Base-by-base conservation (phyloP, 2,329 filamentous ascomycete genomes). In the Rhexocercosporidium sp. region DNA sequence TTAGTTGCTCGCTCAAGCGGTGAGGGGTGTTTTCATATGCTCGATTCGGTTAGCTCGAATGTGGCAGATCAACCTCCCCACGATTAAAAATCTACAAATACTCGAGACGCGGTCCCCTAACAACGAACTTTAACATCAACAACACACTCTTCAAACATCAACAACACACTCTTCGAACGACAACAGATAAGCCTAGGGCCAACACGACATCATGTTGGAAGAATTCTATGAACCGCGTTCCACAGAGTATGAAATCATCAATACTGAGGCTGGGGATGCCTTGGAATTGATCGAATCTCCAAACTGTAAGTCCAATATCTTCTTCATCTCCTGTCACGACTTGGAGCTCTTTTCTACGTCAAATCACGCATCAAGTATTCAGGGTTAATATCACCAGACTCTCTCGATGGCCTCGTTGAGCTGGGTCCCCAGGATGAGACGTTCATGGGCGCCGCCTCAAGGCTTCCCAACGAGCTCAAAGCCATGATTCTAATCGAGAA, bases 41-140 rank as follows among this genome's bases (percentile, higher is more conserved):
- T n/a, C n/a, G n/a, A n/a, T n/a, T n/a, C n/a, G n/a, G n/a, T n/a
- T n/a, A n/a, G n/a, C 54, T 57, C 54, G 54, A 57, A n/a, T 20
- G 11, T n/a, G 54, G 54, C 54, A 57, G 54, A 57, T 57, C 54
- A 57, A 57, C 54, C 54, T 8, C 3, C 18, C 39, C 20, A 3
- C 27, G 22, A 9, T 3, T 46, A 29, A 29, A 60, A 59, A 22
- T 44, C n/a, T n/a, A n/a, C n/a, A n/a, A n/a, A n/a, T 16, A 14
- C 2, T 25, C 12, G 34, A 39, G 14, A 25, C 12, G 22, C 27
- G 20, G 25, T 20, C 16, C 4, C 37, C 27, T 37, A n/a, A 59
- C n/a, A 20, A 37, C 41, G 3, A 20, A 47, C 44, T 47, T 47
- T n/a, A 9, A 11, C 18, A 20, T 9, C 44, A 20, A 9, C n/a